Evolutionary conservation across 768 basidiomycete species (phyloP).

Genomic region (Suillus clintonianus): DNA sequence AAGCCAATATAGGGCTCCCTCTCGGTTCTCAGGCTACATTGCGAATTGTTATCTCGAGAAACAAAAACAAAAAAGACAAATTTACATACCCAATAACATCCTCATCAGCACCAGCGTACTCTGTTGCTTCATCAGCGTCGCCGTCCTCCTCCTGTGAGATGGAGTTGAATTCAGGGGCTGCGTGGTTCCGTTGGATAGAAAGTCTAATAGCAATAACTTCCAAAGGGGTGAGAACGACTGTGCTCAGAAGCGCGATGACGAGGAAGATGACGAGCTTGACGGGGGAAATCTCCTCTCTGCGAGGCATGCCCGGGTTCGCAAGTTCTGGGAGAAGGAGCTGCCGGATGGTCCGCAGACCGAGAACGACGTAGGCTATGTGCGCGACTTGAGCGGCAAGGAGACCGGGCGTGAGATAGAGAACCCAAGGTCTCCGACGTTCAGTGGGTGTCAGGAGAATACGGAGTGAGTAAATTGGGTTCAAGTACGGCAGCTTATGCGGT

Average conservation of each 20-base stretch:
- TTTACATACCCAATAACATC: conserved; percentile 78
- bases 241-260: conserved; percentile 55
- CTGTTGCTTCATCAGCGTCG: conserved; percentile 57
- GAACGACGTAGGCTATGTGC: conserved; percentile 47
- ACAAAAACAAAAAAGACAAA: background rate
- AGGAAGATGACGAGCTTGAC: conserved; percentile 59
- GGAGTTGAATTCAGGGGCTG: conserved; percentile 72
- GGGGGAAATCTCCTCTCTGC: conserved; percentile 45
- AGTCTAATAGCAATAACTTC: conserved; percentile 80
- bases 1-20: conserved; percentile 79
- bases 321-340: conserved; percentile 62
- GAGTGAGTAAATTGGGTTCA: conserved; percentile 56
- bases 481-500: conserved; percentile 72
- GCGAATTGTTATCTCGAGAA: background rate
- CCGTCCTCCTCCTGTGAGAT: conserved; percentile 73
- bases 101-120: conserved; percentile 71
- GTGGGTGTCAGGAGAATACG: conserved; percentile 79
- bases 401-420: conserved; percentile 78
- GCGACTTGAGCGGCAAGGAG: conserved; percentile 45
- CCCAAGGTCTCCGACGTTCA: conserved; percentile 77
- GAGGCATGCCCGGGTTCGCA: conserved; percentile 30
- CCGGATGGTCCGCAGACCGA: conserved; percentile 45
- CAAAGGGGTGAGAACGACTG: conserved; percentile 65
- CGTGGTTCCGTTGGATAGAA: conserved; percentile 84
- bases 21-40: conserved; percentile 65